Evolutionary conservation across 1,284 basidiomycete species (phyloP).

Genomic region (Malassezia yamatoensis): DNA sequence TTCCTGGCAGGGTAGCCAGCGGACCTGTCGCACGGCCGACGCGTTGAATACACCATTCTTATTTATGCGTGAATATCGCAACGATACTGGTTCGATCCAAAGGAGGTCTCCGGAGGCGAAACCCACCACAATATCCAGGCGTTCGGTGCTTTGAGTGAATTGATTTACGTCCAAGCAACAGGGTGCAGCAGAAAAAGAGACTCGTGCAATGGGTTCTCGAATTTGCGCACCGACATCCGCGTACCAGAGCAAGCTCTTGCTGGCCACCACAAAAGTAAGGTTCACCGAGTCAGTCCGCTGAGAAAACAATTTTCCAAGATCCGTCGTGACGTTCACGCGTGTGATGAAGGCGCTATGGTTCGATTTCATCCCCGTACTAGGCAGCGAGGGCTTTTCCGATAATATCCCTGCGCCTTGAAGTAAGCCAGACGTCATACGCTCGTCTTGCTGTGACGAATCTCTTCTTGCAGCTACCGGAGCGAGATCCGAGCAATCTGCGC

Average conservation of each 20-base stretch:
- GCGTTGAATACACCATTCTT: slow-evolving; percentile 74
- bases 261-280: slow-evolving; percentile 33
- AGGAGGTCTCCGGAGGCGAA: slow-evolving; percentile 84
- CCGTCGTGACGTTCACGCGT: slow-evolving; percentile 67
- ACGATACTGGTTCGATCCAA: slow-evolving; percentile 64
- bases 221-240: slow-evolving; percentile 24
- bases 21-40: slow-evolving; percentile 69
- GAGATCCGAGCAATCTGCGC: slow-evolving; percentile 22
- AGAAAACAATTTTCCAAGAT: slow-evolving; percentile 59
- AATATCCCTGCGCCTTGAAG: slow-evolving; percentile 21
- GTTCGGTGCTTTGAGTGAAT: slow-evolving; percentile 63
- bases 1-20: slow-evolving; percentile 65
- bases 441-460: not conserved
- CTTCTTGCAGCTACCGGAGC: not conserved
- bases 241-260: slow-evolving; percentile 33
- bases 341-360: slow-evolving; percentile 82
- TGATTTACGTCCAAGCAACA: slow-evolving; percentile 80
- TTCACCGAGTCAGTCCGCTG: slow-evolving; percentile 57
- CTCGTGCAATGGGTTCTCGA: slow-evolving; percentile 60
- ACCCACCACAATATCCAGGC: slow-evolving; percentile 80
- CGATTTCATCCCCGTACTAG: slow-evolving; percentile 76
- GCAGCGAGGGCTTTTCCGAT: slow-evolving; percentile 52
- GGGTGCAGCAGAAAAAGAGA: slow-evolving; percentile 63
- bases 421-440: not conserved
- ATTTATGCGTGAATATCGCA: slow-evolving; percentile 78